Conservation (phyloP, 768 basidiomycete species). For the Russula emetica region DNA sequence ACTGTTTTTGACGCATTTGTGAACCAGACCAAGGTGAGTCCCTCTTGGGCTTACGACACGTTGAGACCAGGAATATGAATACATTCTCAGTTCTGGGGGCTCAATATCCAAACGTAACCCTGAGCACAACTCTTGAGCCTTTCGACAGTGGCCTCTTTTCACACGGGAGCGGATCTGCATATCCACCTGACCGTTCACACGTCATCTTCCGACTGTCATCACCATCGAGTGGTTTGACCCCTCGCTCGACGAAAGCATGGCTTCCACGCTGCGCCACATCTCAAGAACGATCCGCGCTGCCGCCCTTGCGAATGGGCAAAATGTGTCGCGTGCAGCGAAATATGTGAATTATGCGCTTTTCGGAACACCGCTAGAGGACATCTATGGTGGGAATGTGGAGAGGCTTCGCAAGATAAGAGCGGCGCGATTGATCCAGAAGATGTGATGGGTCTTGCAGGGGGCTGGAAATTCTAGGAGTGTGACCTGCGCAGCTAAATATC, state of each 20-base stretch:
- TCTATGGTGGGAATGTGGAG: background rate
- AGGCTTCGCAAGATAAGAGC: background rate
- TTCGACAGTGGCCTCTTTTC: background rate
- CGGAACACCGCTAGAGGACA: background rate
- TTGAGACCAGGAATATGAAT: background rate
- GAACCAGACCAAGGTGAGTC: constrained; percentile 3
- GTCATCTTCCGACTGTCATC: constrained; percentile 7
- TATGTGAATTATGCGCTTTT: constrained; percentile 4
- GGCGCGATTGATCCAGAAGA: constrained; percentile 25
- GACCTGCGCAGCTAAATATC: no score
- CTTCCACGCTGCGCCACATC: constrained; percentile 35
- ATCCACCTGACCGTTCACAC: constrained; percentile 16
- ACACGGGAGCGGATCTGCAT: constrained; percentile 17
- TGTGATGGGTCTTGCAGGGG: constrained; percentile 30
- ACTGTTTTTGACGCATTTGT: background rate
- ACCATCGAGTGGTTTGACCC: constrained; percentile 12
- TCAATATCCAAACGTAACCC: background rate
- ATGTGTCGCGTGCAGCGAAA: constrained; percentile 6
- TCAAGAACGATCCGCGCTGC: background rate
- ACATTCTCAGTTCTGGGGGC: background rate
- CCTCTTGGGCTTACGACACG: background rate
- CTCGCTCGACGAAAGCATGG: constrained; percentile 40
- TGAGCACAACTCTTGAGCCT: background rate
- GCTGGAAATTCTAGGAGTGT: constrained; percentile 24
- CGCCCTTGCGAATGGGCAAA: constrained; percentile 26